Conservation (phyloP, 1,139 yeast species). For the Geotrichum restrictum region DNA sequence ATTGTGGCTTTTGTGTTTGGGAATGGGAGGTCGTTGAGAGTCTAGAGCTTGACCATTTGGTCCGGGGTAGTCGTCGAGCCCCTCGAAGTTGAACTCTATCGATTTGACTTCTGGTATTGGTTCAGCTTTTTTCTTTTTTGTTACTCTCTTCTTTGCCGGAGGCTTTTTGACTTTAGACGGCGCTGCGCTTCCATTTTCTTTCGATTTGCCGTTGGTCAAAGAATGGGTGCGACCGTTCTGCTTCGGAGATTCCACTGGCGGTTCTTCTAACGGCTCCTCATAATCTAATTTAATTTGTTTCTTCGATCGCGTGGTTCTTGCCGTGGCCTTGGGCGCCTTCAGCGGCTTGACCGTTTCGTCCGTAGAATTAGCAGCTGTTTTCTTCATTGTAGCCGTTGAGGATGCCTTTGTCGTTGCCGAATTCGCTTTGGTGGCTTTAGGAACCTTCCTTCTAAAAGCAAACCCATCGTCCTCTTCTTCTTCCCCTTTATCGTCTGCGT, state of each 20-base stretch:
- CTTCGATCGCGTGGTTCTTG: not conserved
- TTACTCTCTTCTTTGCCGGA: not conserved
- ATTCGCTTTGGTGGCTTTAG: not conserved
- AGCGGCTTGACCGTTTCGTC: conserved; percentile 2
- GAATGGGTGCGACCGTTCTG: not conserved
- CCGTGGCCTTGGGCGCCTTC: conserved; percentile 12
- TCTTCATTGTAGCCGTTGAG: conserved; percentile 10
- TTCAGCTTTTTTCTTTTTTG: not conserved
- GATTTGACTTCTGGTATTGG: not conserved
- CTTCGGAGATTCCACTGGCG: not conserved
- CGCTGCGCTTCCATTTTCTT: not conserved
- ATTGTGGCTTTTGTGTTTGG: conserved; percentile 19
- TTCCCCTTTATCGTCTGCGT: not conserved
- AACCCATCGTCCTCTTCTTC: conserved; percentile 27
- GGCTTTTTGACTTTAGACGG: not conserved
- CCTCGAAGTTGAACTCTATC: conserved; percentile 4
- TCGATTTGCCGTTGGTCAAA: not conserved
- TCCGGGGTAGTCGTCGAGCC: conserved; percentile 8
- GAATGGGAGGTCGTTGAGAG: conserved; percentile 18
- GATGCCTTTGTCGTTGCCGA: conserved; percentile 8
- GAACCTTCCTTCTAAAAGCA: conserved; percentile 22
- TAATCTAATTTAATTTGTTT: not conserved
- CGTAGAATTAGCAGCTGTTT: not conserved
- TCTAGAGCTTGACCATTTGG: not conserved
- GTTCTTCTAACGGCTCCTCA: not conserved